phyloP scores from a whole-genome alignment of 2,329 filamentous ascomycete genomes.

The Dothistroma septosporum region DNA sequence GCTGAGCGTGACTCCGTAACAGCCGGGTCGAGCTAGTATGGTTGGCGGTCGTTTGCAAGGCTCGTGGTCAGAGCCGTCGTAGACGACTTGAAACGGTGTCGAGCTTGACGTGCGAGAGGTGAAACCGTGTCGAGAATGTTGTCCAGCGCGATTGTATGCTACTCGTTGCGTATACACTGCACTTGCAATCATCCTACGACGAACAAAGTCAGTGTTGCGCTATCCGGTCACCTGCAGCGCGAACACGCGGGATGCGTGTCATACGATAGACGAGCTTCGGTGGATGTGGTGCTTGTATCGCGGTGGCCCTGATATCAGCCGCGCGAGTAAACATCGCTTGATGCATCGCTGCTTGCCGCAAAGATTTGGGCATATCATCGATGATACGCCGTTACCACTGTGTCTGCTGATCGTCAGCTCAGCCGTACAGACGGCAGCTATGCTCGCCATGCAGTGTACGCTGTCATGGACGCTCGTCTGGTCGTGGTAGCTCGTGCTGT shows the following conservation, averaged over 20 bases:
- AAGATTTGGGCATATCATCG: background rate
- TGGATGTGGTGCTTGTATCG: background rate
- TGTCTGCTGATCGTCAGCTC: background rate
- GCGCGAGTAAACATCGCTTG: background rate
- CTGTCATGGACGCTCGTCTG: background rate
- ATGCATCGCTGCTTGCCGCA: background rate
- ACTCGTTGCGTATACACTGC: background rate
- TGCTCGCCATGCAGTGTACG: background rate
- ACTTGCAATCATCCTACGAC: background rate
- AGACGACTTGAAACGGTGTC: background rate
- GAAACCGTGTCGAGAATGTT: background rate
- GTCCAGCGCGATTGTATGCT: background rate
- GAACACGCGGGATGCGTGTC: background rate
- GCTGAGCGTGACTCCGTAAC: background rate
- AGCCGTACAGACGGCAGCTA: background rate
- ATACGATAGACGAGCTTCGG: background rate
- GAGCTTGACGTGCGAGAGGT: background rate
- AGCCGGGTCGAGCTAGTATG: background rate
- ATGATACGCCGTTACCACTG: background rate
- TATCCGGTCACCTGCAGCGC: background rate
- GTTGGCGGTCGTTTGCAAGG: background rate
- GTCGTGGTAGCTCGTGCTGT: background rate
- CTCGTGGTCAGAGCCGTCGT: background rate
- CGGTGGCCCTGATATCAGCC: background rate
- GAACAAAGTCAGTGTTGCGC: background rate